A percentile compares a stretch with the other conserved stretches of the same genome.
These are phyloP conservation scores for Symbiodinium natans DNA, from an alignment of 73 alveolate species.

Conservation along the genomic window DNA sequence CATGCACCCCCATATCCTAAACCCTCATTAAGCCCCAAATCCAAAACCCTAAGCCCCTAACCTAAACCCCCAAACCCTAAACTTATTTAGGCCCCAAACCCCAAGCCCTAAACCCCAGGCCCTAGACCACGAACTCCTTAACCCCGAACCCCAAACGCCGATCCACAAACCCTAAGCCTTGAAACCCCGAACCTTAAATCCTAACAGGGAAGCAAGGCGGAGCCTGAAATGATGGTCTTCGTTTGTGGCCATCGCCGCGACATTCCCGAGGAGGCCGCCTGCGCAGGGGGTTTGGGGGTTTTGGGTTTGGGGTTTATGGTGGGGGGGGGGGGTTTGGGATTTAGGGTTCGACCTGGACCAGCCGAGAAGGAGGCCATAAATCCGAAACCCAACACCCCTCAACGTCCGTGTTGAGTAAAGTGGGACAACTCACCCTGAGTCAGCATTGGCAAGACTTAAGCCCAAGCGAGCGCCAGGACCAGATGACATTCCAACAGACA, in stretches of 20 bases:
- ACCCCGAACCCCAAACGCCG: not conserved
- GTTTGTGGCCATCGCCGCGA: slow-evolving; percentile 79
- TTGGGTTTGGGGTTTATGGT: not conserved
- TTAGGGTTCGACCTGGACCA: no score
- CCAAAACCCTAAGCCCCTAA: not conserved
- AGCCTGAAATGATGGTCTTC: slow-evolving; percentile 88
- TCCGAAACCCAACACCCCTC: no score
- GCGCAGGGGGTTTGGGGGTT: not conserved
- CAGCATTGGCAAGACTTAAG: no score
- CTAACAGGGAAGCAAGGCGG: slow-evolving; percentile 44
- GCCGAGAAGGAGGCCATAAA: no score
- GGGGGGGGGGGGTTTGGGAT: no score
- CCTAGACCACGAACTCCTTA: not conserved
- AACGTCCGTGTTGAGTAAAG: no score
- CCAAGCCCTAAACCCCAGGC: not conserved
- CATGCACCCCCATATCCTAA: no score
- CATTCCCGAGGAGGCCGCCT: slow-evolving; percentile 63
- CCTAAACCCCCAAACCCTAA: not conserved
- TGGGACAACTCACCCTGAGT: no score
- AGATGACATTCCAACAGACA: no score
- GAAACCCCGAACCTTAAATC: not conserved
- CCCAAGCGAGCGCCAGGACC: no score
- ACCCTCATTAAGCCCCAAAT: not conserved
- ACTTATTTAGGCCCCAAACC: no score
- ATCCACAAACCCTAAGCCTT: not conserved